These are phyloP conservation scores for Talaromyces sp. DNA, from an alignment of 2,329 filamentous ascomycete genomes.

Conservation along the genomic window DNA sequence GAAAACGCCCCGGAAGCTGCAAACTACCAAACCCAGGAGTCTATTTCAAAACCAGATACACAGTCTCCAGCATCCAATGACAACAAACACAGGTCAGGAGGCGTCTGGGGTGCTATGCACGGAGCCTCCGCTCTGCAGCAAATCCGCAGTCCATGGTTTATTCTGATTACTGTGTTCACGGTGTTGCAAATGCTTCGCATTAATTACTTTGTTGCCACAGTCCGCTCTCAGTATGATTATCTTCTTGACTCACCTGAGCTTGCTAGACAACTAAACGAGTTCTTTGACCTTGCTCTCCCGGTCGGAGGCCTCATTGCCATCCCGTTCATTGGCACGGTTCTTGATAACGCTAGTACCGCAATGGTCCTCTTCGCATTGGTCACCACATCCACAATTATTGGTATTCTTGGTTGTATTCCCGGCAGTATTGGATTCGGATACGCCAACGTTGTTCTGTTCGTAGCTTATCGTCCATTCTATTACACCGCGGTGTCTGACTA, in stretches of 20 bases:
- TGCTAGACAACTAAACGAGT: constrained; percentile 70
- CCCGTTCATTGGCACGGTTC: constrained; percentile 76
- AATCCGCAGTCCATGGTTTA: constrained; percentile 77
- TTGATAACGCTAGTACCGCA: constrained; percentile 72
- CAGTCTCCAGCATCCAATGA: constrained; percentile 5
- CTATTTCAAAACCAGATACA: constrained; percentile 28
- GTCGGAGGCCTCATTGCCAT: constrained; percentile 80
- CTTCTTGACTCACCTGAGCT: constrained; percentile 62
- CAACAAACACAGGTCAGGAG: constrained; percentile 36
- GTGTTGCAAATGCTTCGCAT: constrained; percentile 74
- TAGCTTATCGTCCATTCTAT: constrained; percentile 80
- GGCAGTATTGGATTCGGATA: constrained; percentile 68
- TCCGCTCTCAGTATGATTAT: constrained; percentile 75
- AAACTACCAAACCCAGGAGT: constrained; percentile 9
- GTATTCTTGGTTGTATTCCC: constrained; percentile 71
- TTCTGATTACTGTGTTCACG: constrained; percentile 78
- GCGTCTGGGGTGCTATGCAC: constrained; percentile 86
- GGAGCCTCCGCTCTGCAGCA: constrained; percentile 67
- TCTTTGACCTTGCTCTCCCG: constrained; percentile 83
- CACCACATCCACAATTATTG: constrained; percentile 67
- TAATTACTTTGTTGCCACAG: constrained; percentile 90
- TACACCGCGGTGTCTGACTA: constrained; percentile 89
- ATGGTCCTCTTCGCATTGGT: constrained; percentile 70
- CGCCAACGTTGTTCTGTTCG: constrained; percentile 72
- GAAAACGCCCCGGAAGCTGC: constrained; percentile 10